phyloP scores from a whole-genome alignment of 1,139 yeast genomes.

The Magnusiomyces ingens region DNA sequence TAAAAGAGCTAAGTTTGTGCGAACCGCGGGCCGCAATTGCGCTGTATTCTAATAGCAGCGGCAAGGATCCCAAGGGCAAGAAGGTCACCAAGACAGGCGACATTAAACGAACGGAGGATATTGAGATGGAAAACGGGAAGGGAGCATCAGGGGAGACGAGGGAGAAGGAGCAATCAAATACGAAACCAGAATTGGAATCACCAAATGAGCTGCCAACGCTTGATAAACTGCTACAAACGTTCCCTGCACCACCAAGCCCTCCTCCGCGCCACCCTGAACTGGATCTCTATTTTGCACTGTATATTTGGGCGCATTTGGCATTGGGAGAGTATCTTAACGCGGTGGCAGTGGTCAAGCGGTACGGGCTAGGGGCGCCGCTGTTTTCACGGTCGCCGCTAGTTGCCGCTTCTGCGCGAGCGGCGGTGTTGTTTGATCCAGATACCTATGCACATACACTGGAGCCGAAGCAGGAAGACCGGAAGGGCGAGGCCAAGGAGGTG shows the following conservation, averaged over 20 bases:
- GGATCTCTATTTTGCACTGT: constrained; percentile 2
- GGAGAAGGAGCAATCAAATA: neutral
- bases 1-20: neutral
- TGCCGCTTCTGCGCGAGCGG: neutral
- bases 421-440: neutral
- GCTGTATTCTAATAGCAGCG: neutral
- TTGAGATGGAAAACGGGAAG: neutral
- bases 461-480: neutral
- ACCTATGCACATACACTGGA: neutral
- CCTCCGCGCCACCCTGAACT: neutral
- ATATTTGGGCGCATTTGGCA: neutral
- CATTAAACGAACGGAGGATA: neutral
- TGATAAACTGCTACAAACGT: neutral
- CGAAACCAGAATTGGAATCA: neutral
- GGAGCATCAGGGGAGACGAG: neutral
- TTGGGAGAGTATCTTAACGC: neutral
- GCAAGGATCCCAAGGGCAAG: neutral
- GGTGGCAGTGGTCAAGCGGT: neutral
- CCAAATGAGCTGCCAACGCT: neutral
- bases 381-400: neutral
- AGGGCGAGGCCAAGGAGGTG: neutral
- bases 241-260: neutral
- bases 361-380: neutral
- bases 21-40: constrained; percentile 3
- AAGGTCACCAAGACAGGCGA: neutral